These are phyloP conservation scores for Pyrenophora seminiperda DNA, from an alignment of 2,329 filamentous ascomycete species.

Conservation along the genomic window DNA sequence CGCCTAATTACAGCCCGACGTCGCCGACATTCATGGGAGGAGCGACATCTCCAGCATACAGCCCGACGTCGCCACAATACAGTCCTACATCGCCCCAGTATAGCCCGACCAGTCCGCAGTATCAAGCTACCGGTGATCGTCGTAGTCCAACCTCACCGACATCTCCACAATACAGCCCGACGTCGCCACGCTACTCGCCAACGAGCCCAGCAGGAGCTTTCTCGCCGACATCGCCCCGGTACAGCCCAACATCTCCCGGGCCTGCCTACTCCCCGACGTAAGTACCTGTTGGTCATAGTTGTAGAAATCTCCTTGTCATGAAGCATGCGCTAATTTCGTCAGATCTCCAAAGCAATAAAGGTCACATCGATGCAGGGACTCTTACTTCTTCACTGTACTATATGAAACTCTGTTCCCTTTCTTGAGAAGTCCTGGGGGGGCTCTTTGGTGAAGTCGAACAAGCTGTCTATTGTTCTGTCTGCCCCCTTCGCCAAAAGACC, in stretches of 20 bases:
- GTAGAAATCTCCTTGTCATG: constrained; percentile 14
- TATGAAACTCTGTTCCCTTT: constrained; percentile 37
- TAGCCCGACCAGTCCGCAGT: constrained; percentile 68
- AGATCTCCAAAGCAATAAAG: constrained; percentile 46
- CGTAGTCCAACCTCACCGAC: constrained; percentile 56
- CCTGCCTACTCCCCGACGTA: constrained; percentile 53
- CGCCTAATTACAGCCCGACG: constrained; percentile 58
- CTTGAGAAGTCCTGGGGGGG: constrained; percentile 22
- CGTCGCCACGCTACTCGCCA: constrained; percentile 39
- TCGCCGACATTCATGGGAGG: constrained; percentile 26
- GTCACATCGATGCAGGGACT: constrained; percentile 3
- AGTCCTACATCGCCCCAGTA: constrained; percentile 71
- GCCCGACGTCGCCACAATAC: constrained; percentile 59
- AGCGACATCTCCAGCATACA: constrained; percentile 58
- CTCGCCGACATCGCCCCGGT: constrained; percentile 53
- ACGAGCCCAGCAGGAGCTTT: constrained; percentile 44
- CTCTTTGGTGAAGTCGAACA: constrained; percentile 31
- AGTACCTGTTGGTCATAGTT: constrained; percentile 41
- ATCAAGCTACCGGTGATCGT: constrained; percentile 61
- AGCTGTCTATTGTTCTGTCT: neutral
- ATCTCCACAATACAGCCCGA: constrained; percentile 45
- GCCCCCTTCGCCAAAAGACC: constrained; percentile 26
- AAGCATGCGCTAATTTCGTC: constrained; percentile 25
- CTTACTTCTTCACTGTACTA: constrained; percentile 27
- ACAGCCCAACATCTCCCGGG: constrained; percentile 49